Evolutionary conservation across 2,329 filamentous ascomycete genomes (phyloP).

Genomic region (Geosmithia flava): DNA sequence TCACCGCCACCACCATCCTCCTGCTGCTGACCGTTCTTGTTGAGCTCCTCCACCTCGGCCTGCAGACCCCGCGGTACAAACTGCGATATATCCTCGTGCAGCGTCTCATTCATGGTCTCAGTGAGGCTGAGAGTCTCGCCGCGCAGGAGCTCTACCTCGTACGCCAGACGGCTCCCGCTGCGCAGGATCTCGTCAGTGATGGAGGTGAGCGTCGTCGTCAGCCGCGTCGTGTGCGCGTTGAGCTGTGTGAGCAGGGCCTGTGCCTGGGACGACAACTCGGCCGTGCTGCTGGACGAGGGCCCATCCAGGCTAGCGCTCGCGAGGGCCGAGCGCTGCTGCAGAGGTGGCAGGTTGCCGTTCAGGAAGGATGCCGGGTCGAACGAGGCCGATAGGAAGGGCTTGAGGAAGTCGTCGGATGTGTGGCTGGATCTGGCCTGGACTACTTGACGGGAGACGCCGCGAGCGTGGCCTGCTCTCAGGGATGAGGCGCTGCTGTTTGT

Average conservation of each 20-base stretch:
- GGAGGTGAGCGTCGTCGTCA: conserved; percentile 72
- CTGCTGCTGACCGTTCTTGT: not conserved
- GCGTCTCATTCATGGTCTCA: conserved; percentile 61
- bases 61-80: conserved; percentile 50
- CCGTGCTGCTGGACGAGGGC: conserved; percentile 24
- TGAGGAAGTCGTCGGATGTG: conserved; percentile 59
- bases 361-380: conserved; percentile 83
- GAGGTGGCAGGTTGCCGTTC: conserved; percentile 62
- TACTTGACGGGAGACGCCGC: conserved; percentile 21
- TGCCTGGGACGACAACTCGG: conserved; percentile 69
- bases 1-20: conserved; percentile 5
- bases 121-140: conserved; percentile 74
- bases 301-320: not conserved
- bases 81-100: conserved; percentile 59
- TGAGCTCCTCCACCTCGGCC: conserved; percentile 6
- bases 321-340: conserved; percentile 31
- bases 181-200: conserved; percentile 91
- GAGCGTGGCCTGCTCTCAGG: conserved; percentile 25
- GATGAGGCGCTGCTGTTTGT: conserved; percentile 31
- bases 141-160: conserved; percentile 87
- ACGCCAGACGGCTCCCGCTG: conserved; percentile 76
- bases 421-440: conserved; percentile 44
- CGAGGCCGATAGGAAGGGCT: conserved; percentile 59
- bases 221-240: conserved; percentile 73
- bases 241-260: conserved; percentile 79